Percentiles rank a stretch among this genome's conserved stretches.
Conservation (phyloP, 179 eudicot species). For the Beta macrorhiza region DNA sequence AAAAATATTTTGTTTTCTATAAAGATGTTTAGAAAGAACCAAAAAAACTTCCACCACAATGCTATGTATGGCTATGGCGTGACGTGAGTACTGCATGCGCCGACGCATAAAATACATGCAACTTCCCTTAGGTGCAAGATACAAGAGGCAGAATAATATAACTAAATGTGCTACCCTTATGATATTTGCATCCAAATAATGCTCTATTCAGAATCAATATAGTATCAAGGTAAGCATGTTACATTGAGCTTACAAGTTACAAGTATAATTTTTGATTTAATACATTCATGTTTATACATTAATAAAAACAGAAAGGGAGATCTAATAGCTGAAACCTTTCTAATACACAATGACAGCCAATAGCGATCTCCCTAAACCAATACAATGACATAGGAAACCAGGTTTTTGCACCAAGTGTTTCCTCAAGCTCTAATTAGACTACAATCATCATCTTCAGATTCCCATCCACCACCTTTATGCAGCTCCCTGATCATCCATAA, state of each 20-base stretch:
- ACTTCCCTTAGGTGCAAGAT: too few relatives aligned
- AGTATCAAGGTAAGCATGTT: background rate
- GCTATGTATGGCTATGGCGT: too few relatives aligned
- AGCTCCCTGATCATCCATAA: constrained; percentile 51
- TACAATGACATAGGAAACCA: background rate
- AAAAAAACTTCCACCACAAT: too few relatives aligned
- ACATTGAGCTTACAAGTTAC: constrained; percentile 2
- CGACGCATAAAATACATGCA: too few relatives aligned
- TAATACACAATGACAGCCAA: constrained; percentile 4
- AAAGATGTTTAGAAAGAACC: too few relatives aligned
- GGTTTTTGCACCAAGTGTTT: background rate
- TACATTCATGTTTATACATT: background rate
- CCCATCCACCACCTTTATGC: constrained; percentile 37
- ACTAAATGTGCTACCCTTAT: background rate
- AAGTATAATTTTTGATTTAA: background rate
- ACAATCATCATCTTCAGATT: constrained; percentile 38
- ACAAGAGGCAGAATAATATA: too few relatives aligned
- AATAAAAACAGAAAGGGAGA: constrained; percentile 3
- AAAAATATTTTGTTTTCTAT: too few relatives aligned
- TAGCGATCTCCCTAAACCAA: constrained; percentile 19
- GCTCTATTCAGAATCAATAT: background rate
- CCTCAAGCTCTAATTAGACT: constrained; percentile 21
- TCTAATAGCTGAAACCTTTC: constrained; percentile 14
- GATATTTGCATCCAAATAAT: background rate
- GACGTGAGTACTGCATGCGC: too few relatives aligned